Evolutionary conservation across 805 yeast species (phyloP).

Genomic region (Maudiozyma barnettii): DNA sequence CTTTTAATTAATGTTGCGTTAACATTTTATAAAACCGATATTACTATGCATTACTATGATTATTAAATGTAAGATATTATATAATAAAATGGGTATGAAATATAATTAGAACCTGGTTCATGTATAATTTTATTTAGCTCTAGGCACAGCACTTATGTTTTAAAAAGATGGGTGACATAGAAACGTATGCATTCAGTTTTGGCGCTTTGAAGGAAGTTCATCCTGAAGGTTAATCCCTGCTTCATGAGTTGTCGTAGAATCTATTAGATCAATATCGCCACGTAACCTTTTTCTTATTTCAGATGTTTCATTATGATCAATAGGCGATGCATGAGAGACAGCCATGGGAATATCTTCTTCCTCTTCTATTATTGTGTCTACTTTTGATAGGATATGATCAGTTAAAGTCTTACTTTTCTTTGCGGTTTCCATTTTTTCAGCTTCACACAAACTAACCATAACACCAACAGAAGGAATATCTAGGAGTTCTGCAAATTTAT

Average conservation of each 20-base stretch:
- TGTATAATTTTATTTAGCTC: no score
- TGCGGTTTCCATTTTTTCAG: background rate
- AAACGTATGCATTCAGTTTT: background rate
- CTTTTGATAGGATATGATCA: background rate
- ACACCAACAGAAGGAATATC: slow-evolving; percentile 26
- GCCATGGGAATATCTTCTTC: slow-evolving; percentile 2
- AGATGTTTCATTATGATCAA: background rate
- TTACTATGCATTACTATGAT: no score
- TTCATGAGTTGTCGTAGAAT: background rate
- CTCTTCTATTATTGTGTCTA: background rate
- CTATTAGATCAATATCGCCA: slow-evolving; percentile 1
- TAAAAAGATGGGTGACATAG: no score
- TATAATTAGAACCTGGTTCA: no score
- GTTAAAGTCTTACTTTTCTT: background rate
- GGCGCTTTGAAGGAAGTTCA: background rate
- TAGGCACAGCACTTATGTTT: no score
- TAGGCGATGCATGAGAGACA: background rate
- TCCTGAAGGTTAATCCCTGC: background rate
- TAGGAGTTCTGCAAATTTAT: slow-evolving; percentile 24
- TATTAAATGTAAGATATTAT: no score
- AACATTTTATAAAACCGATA: no score
- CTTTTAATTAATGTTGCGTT: no score
- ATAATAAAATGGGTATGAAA: no score
- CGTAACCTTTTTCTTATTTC: slow-evolving; percentile 2
- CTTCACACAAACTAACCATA: background rate